Conservation (phyloP, 2,329 filamentous ascomycete species). For the Sporothrix sp. region DNA sequence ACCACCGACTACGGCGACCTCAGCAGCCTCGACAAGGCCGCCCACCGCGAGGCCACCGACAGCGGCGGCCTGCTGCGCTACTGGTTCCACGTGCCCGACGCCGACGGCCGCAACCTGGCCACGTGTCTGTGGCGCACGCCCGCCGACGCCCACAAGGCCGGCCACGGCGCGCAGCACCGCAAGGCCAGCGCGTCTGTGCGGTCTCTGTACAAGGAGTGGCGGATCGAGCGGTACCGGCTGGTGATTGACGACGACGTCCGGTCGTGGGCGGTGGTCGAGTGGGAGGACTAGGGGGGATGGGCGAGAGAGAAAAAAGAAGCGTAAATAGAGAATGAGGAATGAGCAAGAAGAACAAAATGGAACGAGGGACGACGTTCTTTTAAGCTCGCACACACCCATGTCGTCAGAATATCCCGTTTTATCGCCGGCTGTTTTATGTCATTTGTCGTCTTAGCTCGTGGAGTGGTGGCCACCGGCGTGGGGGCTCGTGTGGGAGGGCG, state of each 20-base stretch:
- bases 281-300: neutral
- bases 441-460: neutral
- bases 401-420: neutral
- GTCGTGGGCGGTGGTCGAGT: constrained; percentile 48
- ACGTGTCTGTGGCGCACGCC: constrained; percentile 61
- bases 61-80: constrained; percentile 80
- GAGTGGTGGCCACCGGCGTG: constrained; percentile 11
- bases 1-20: constrained; percentile 59
- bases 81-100: constrained; percentile 74
- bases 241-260: constrained; percentile 55
- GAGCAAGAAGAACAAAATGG: neutral
- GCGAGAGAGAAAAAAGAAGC: neutral
- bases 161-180: constrained; percentile 48
- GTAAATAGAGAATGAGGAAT: neutral
- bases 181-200: constrained; percentile 57
- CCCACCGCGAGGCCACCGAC: constrained; percentile 68
- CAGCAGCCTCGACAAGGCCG: constrained; percentile 63
- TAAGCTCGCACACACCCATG: constrained; percentile 2
- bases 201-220: constrained; percentile 56
- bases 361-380: neutral
- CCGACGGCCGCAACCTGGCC: constrained; percentile 64
- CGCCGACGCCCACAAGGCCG: constrained; percentile 50
- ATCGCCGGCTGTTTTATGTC: neutral
- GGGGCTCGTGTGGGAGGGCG: constrained; percentile 7
- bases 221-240: constrained; percentile 60